A percentile compares a stretch with the other conserved stretches of the same genome.
Evolutionary conservation across 2,329 filamentous ascomycete genomes (phyloP).

Genomic region (Colletotrichum ledebouriae): DNA sequence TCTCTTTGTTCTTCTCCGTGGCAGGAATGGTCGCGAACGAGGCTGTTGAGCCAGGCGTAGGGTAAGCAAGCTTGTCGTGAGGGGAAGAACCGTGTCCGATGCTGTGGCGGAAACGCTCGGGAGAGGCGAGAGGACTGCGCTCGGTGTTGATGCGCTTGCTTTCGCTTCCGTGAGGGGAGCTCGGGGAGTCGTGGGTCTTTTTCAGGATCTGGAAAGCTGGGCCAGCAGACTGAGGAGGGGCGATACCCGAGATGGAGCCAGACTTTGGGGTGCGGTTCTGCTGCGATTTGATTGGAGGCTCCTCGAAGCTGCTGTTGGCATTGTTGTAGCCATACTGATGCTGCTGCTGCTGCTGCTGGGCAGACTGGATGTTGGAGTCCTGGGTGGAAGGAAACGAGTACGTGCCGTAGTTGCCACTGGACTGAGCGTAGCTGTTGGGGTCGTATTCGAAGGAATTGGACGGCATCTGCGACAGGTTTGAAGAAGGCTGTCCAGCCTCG

Average conservation of each 20-base stretch:
- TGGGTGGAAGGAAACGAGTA: constrained; percentile 43
- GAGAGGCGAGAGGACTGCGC: constrained; percentile 59
- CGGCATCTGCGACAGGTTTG: constrained; percentile 41
- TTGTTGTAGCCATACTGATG: constrained; percentile 48
- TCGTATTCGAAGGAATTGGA: constrained; percentile 46
- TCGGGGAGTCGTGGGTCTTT: constrained; percentile 58
- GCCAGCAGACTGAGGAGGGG: constrained; percentile 46
- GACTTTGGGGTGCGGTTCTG: constrained; percentile 58
- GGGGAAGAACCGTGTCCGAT: constrained; percentile 52
- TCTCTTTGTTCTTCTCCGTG: constrained; percentile 65
- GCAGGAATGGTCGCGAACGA: constrained; percentile 42
- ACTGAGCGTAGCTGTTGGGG: constrained; percentile 44
- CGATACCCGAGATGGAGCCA: constrained; percentile 50
- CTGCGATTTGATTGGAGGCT: constrained; percentile 57
- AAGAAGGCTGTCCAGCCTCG: constrained; percentile 36
- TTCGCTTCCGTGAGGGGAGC: constrained; percentile 56
- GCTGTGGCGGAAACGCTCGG: constrained; percentile 57
- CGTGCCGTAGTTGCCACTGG: constrained; percentile 43
- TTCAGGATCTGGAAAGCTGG: constrained; percentile 64
- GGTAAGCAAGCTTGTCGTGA: constrained; percentile 40
- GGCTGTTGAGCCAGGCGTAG: constrained; percentile 42
- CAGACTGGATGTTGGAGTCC: constrained; percentile 41
- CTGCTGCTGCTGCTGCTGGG: constrained; percentile 41
- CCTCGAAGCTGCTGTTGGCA: constrained; percentile 51
- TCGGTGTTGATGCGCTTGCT: constrained; percentile 57